Base-by-base conservation (phyloP, 2,329 filamentous ascomycete species). In the Paraphaeosphaeria sporulosa region DNA sequence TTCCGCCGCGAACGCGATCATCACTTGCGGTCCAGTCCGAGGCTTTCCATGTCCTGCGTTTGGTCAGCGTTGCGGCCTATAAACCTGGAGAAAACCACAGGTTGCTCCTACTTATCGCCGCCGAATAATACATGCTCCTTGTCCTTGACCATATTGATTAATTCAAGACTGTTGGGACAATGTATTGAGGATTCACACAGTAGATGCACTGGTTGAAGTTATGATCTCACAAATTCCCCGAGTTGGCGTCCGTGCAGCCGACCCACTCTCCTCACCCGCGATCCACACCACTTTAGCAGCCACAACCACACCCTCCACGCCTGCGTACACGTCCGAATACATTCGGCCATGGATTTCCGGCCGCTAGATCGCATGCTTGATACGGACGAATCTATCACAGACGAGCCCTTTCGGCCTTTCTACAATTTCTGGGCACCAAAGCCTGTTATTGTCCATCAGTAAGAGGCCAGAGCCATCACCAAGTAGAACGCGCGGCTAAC, bases 1-100 rank as follows among this genome's bases (percentile, higher is more conserved):
- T 84, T 53, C 92, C 92, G 60, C 90, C 90, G 47, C 91, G 87
- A n/a, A 94, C 90, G 32, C 88, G 83, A 76, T 94, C 92, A 75
- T 94, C 90, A 55, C 87, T 89, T 15, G 87, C 81, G 8, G 85
- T 88, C 90, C 90, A 94, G 64, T 86, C 83, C 53, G 79, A 74
- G 1, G 82, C 72, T 23, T 82, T 76, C 89, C 90, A 92, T 23
- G 81, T 80, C 60, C 87, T 89, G 73, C 19, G 46, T 64, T 40
- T 42, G 40, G 27, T 62, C 55, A 63, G 49, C 50, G 15, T 30
- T 15, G 15, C 27, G 9, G 42, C 19, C 38, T 10, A 8, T 19
- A 17, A 46, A 13, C 15, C 1, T n/a, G n/a, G 13, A 7, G 13
- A 8, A n/a, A n/a, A 40, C n/a, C 48, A 38, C 19, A 50, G 23